Evolutionary conservation across 1,284 basidiomycete species (phyloP).

Genomic region (Rhodotorula sp.): DNA sequence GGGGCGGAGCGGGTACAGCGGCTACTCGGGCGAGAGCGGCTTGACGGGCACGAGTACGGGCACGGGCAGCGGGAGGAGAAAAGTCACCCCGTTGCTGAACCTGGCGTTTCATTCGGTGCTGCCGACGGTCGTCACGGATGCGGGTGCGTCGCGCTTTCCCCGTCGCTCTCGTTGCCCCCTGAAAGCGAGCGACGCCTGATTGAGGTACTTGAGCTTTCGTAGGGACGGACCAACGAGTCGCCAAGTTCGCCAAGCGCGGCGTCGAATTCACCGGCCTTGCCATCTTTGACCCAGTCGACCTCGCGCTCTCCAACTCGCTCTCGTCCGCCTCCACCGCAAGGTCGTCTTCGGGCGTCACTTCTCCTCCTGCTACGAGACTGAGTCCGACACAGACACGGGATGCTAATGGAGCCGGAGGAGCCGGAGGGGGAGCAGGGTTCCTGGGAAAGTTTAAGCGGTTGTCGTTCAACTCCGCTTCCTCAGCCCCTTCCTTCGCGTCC

Average conservation of each 20-base stretch:
- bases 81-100: constrained; percentile 78
- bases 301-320: constrained; percentile 10
- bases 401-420: not conserved
- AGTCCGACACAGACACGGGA: not conserved
- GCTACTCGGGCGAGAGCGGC: not conserved
- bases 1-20: constrained; percentile 6
- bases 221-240: constrained; percentile 91
- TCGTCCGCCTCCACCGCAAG: constrained; percentile 4
- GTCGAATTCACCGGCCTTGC: constrained; percentile 51
- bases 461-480: constrained; percentile 15
- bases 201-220: constrained; percentile 42
- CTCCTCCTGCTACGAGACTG: not conserved
- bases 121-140: constrained; percentile 84
- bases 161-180: not conserved
- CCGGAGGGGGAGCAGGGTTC: constrained; percentile 6
- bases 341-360: constrained; percentile 19
- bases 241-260: constrained; percentile 79
- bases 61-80: constrained; percentile 56
- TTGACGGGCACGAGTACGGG: constrained; percentile 2
- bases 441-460: constrained; percentile 40
- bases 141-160: constrained; percentile 45
- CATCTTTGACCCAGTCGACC: constrained; percentile 55
- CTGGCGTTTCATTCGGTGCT: constrained; percentile 82
- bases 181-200: not conserved
- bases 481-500: not conserved